phyloP scores from a whole-genome alignment of 164 flowering plant species.

The Annona squamosa region DNA sequence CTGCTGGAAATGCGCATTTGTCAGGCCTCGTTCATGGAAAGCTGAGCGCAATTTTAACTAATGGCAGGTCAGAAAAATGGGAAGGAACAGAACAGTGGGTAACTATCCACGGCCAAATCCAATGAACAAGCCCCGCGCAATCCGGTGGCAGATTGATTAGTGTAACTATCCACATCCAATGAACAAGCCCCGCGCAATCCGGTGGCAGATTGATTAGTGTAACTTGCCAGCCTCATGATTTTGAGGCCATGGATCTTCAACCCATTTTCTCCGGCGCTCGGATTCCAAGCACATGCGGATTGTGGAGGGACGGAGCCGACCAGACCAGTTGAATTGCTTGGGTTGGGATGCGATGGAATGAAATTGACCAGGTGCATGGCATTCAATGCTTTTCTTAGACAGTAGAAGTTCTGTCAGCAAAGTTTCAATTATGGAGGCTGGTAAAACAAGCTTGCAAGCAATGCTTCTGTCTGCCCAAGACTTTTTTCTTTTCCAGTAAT shows the following conservation, averaged over 20 bases:
- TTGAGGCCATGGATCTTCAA: background rate
- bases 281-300: background rate
- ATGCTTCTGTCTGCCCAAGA: background rate
- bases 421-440: background rate
- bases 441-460: background rate
- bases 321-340: background rate
- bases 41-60: background rate
- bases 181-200: background rate
- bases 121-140: background rate
- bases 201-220: background rate
- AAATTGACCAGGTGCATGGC: background rate
- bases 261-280: background rate
- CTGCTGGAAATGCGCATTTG: background rate
- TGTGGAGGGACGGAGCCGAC: background rate
- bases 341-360: background rate
- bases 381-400: background rate
- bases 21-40: background rate
- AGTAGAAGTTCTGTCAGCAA: background rate
- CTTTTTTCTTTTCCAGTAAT: background rate
- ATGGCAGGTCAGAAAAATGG: background rate
- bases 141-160: background rate
- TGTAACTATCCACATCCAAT: background rate
- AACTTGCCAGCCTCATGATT: background rate
- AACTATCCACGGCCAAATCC: background rate
- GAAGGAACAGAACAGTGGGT: background rate